Base-by-base conservation (phyloP, 495 filamentous ascomycete species). In the Penicillium crystallinum region DNA sequence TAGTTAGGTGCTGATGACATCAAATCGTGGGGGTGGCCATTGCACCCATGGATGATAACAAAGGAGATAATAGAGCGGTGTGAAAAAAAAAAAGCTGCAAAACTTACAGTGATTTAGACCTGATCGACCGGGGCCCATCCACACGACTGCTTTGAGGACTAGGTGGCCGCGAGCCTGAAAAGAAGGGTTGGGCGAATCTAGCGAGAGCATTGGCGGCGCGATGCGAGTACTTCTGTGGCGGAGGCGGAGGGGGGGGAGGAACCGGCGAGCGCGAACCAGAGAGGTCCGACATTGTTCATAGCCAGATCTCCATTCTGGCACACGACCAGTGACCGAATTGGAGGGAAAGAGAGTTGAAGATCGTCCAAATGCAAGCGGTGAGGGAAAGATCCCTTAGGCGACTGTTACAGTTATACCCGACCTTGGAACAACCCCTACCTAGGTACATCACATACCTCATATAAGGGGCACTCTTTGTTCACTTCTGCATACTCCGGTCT, bases 101-200 rank as follows among this genome's bases (percentile, higher is more conserved):
- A 46, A 65, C 61, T 51, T 68, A 72, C 69, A 72, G 57, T 36
- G 74, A 74, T 63, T 69, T 74, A 33, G 72, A 75, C 54, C 65
- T 69, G 47, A 68, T 65, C 56, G 65, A 66, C 42, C 71, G 66
- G 56, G 63, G 55, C 48, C 64, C 62, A 62, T 75, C 71, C 38
- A 62, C 59, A 55, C 70, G 65, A 53, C 49, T 60, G 50, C 34
- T 65, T 52, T 78, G 74, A 48, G 79, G 74, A 61, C 75, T 81
- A 5, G 79, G 72, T 46, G 80, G 78, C 58, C 80, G 66, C 47
- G 80, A 80, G 56, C 71, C 74, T 31, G 78, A 77, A 44, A 78
- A 73, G 61, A 82, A 79, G 8, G 78, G 78, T 55, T 81, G 79
- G 41, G 80, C 77, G 48, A 84, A 76, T 50, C 80, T 72, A 45